Evolutionary conservation across 148 eudicot species (phyloP), one percentile per base, ranked within the genome.

Genomic region (Cornus suecica): DNA sequence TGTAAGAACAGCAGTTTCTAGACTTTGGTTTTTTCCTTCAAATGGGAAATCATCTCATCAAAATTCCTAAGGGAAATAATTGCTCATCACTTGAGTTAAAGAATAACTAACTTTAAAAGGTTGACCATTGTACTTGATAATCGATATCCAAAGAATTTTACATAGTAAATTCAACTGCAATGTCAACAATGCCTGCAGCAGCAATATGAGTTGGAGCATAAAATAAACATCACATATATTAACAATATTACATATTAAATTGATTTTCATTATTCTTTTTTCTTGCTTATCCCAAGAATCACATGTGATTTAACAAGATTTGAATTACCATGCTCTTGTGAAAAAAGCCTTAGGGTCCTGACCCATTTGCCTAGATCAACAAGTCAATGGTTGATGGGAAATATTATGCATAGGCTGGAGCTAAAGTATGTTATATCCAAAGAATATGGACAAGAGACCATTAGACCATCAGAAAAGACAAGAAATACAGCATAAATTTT

Each of bases 361-460:
- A 14, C 68, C 32, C 27, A 58, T n/a, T 71, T 66, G 76, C 73
- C 54, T 58, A 71, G 56, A 71, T 32, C 45, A 62, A 63, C 10
- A 65, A n/a, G 72, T 16, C 27, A n/a, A 29, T 28, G 45, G 30
- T 41, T 4, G 8, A 58, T 58, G 45, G 48, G 28, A 51, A 75
- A 31, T n/a, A 66, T 24, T 6, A 54, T 48, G 7, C 0, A 13
- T 11, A 28, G 26, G 42, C 29, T 15, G 64, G 30, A 26, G 28
- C 42, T 23, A 70, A 23, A 51, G 25, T 8, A 45, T 22, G 64
- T 42, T 28, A 71, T 24, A 28, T 54, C 15, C 28, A 71, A 34
- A 20, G 15, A 30, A 70, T 27, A 48, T 14, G 73, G 65, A 23
- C 22, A 27, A 37, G 32, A 37, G 76, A 62, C 22, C 10, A 48